Base-by-base conservation (phyloP, 2,329 filamentous ascomycete species). In the Colletotrichum gloeosporioides region DNA sequence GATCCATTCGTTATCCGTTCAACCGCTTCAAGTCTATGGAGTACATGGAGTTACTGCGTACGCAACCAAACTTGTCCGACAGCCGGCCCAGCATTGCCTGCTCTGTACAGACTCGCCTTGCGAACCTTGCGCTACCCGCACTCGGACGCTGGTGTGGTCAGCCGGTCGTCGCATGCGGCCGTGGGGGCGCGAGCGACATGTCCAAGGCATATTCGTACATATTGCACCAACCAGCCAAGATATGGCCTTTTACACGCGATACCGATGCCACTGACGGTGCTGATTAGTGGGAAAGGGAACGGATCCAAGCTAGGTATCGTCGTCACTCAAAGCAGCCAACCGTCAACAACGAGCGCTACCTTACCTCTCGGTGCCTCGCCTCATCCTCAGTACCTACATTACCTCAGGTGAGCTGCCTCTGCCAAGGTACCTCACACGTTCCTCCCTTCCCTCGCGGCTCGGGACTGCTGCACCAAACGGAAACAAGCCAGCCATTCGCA, bases 141-240 rank as follows among this genome's bases (percentile, higher is more conserved):
- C 73, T 76, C 70, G 70, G 70, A 64, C 73, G 63, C 29, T 62
- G 13, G 29, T 62, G 10, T 69, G 73, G 64, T 69, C 70, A 73
- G 57, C 73, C 70, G 59, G 64, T 73, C 36, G 69, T 76, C 27
- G 73, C 70, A 73, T 73, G 64, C 73, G 59, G 73, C 59, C 64
- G 59, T 73, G 70, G 73, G 73, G 70, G 73, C 36, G 36, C 68
- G 65, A 68, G 65, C 65, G 57, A 36, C n/a, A 44, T 36, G 65
- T n/a, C 49, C 65, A 36, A 57, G 44, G 44, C 32, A 49, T 22
- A 22, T 49, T 49, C 44, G 55, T 18, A 27, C 31, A 64, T 13
- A 27, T 15, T 64, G n/a, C 18, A 34, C 59, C 59, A 62, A n/a
- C 36, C 64, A 31, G 49, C 44, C 65, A 55, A 27, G 22, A 49